Base-by-base conservation (phyloP, 768 basidiomycete genomes). In the Leucocoprinus sp. region DNA sequence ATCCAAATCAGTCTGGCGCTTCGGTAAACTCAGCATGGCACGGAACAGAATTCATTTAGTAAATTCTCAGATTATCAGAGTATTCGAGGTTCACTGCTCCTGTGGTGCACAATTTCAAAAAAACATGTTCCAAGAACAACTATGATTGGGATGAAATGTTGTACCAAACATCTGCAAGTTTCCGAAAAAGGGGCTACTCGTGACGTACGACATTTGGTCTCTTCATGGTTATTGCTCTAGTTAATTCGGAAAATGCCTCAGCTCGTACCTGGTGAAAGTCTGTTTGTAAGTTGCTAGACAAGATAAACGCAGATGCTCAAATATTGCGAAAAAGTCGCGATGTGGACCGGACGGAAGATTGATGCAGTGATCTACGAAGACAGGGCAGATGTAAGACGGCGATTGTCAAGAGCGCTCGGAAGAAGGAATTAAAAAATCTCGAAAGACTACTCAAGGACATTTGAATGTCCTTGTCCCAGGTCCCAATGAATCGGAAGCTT, bases 281-380 rank as follows among this genome's bases (percentile, higher is more conserved):
- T 34, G 24, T 46, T 17, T 43, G 28, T n/a, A n/a, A n/a, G n/a
- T 36, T 40, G 38, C 29, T 37, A 43, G 49, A 29, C 27, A 8
- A 37, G 23, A 49, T 43, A 37, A 18, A 31, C 19, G 39, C 33
- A 17, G 24, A 42, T 43, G 26, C 5, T 15, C 23, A 26, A 17
- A 17, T 51, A 54, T 45, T 57, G 59, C 59, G 59, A 60, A 50
- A 55, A 63, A 63, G 64, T 58, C 64, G 64, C 62, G 64, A 66
- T 64, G 57, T 37, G 34, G 42, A 52, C 56, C 57, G 54, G 39
- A 19, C 39, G 49, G 48, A 55, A 53, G 49, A 41, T 48, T 49
- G 50, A 55, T 55, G 44, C 24, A 50, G 47, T 46, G 52, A 47
- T 45, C 36, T 9, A 31, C 37, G 14, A 26, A 29, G 47, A 4